Conservation (phyloP, 2,329 filamentous ascomycete species). For the Penicillium expansum region DNA sequence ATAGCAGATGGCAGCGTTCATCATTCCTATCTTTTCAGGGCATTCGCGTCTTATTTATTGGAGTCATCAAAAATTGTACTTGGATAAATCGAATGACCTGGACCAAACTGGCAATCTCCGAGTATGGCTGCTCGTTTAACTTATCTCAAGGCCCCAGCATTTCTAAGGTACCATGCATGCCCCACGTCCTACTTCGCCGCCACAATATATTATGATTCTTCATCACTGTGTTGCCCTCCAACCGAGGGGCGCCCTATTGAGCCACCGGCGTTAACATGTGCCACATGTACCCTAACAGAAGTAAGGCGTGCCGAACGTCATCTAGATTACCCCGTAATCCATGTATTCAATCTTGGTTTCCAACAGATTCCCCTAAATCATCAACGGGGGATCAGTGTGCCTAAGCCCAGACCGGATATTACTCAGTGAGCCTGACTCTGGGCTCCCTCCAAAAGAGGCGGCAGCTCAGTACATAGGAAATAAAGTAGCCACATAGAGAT, state of each 20-base stretch:
- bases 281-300: neutral
- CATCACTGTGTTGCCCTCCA: neutral
- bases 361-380: neutral
- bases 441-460: no score
- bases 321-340: neutral
- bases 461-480: no score
- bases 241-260: neutral
- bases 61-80: neutral
- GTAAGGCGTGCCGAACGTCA: neutral
- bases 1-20: neutral
- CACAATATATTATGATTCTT: neutral
- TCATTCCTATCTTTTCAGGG: neutral
- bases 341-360: neutral
- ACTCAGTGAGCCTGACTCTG: neutral
- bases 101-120: neutral
- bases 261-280: neutral
- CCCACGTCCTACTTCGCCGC: neutral
- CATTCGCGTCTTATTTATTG: neutral
- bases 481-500: no score
- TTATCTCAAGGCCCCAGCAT: neutral
- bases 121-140: neutral
- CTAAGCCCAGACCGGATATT: neutral
- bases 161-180: neutral
- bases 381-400: neutral
- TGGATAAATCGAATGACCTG: neutral